These are phyloP conservation scores for Pythium rhizo-oryzae DNA, from an alignment of 352 stramenopile species.

Conservation along the genomic window DNA sequence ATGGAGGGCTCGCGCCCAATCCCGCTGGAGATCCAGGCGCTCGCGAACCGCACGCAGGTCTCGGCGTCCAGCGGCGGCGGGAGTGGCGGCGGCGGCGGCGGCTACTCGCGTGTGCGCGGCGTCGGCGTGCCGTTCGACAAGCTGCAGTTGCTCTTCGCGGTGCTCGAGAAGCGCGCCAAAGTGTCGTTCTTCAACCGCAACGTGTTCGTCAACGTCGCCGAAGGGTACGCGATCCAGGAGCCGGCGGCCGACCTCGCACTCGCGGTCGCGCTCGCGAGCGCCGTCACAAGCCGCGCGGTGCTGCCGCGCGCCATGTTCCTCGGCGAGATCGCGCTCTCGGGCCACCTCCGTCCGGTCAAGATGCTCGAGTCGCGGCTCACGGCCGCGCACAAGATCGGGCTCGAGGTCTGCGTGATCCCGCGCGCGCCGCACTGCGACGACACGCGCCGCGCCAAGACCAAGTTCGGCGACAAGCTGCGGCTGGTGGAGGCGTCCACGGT, in stretches of 20 bases:
- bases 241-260: conserved; percentile 78
- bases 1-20: conserved; percentile 95
- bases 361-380: conserved; percentile 81
- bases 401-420: conserved; percentile 76
- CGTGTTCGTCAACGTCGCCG: conserved; percentile 87
- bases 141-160: conserved; percentile 93
- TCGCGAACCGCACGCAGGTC: conserved; percentile 78
- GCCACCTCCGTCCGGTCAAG: conserved; percentile 77
- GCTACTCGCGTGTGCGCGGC: conserved; percentile 66
- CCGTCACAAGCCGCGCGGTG: conserved; percentile 62
- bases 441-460: conserved; percentile 47
- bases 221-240: conserved; percentile 85
- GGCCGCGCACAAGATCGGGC: conserved; percentile 79
- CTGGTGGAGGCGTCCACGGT: conserved; percentile 72
- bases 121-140: conserved; percentile 89
- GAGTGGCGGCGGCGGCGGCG: conserved; percentile 14
- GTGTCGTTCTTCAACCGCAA: conserved; percentile 78
- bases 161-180: conserved; percentile 93
- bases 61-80: conserved; percentile 8
- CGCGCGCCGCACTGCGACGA: conserved; percentile 42
- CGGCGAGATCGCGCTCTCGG: conserved; percentile 80
- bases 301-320: conserved; percentile 66
- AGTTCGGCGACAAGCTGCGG: conserved; percentile 55
- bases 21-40: conserved; percentile 94
- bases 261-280: conserved; percentile 73